These are phyloP conservation scores for Aleurites moluccanus DNA, from an alignment of 441 rosid genomes.

Conservation along the genomic window DNA sequence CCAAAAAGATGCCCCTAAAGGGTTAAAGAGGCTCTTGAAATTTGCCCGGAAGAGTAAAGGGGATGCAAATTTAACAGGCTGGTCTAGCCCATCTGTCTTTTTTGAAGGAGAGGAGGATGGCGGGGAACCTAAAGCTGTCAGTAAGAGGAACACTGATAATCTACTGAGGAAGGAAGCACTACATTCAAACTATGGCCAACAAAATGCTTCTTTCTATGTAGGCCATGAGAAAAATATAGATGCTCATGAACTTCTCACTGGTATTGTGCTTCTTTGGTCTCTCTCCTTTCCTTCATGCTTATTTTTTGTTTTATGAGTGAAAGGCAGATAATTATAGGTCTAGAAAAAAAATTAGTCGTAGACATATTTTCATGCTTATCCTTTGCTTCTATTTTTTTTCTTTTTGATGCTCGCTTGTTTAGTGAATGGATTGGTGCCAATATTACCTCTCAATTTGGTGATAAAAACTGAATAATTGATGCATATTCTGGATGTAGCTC, in stretches of 20 bases:
- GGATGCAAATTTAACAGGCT: conserved; percentile 53
- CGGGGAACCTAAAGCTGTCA: conserved; percentile 49
- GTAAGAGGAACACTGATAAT: conserved; percentile 52
- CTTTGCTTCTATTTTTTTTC: neutral
- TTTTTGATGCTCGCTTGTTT: neutral
- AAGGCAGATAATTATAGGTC: neutral
- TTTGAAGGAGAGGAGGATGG: conserved; percentile 71
- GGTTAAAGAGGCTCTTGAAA: conserved; percentile 68
- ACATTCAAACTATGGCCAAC: conserved; percentile 44
- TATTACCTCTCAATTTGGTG: neutral
- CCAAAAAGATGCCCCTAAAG: conserved; percentile 72
- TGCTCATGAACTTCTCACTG: conserved; percentile 37
- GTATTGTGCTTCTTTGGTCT: conserved; percentile 28
- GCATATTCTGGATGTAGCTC: conserved; percentile 32
- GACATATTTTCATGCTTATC: neutral
- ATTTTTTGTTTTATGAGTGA: neutral
- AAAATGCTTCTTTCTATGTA: conserved; percentile 28
- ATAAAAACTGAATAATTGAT: conserved; percentile 1
- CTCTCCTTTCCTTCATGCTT: conserved; percentile 8
- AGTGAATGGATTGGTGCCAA: neutral
- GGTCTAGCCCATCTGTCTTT: conserved; percentile 63
- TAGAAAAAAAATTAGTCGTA: neutral
- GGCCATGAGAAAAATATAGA: conserved; percentile 34
- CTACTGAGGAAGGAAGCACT: conserved; percentile 48
- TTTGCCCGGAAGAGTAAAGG: conserved; percentile 73